Conservation (phyloP, 257 asterid species). For the Fraxinus pennsylvanica region DNA sequence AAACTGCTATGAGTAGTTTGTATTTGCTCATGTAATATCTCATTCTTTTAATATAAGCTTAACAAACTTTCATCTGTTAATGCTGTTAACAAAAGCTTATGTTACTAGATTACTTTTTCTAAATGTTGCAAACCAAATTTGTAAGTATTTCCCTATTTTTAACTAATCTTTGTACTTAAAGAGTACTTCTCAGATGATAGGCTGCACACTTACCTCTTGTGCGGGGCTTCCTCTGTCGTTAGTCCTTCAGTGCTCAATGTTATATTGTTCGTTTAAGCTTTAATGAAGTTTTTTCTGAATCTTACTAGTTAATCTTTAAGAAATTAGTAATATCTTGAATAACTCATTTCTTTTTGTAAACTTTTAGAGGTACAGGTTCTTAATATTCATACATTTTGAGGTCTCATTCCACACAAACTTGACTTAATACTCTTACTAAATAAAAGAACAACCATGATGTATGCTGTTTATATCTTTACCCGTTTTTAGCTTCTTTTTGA, state of each 20-base stretch:
- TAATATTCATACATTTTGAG: neutral
- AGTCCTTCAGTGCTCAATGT: neutral
- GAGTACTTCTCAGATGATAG: neutral
- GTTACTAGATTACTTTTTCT: neutral
- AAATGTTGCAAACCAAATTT: neutral
- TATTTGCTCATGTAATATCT: neutral
- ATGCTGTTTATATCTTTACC: neutral
- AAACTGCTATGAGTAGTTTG: neutral
- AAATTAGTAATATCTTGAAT: neutral
- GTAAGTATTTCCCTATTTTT: neutral
- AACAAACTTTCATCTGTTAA: neutral
- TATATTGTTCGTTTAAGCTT: neutral
- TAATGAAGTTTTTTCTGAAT: neutral
- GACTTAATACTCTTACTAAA: constrained; percentile 9
- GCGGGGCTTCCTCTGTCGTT: neutral
- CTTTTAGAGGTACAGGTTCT: constrained; percentile 5
- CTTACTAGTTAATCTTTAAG: neutral
- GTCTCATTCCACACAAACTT: neutral
- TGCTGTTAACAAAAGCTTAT: neutral
- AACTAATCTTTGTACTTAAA: neutral
- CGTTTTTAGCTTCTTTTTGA: neutral
- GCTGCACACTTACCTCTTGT: neutral
- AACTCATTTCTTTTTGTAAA: neutral
- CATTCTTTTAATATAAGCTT: neutral
- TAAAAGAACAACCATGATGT: neutral